Conservation (phyloP, 2,329 filamentous ascomycete genomes). For the Sarocladium strictum region DNA sequence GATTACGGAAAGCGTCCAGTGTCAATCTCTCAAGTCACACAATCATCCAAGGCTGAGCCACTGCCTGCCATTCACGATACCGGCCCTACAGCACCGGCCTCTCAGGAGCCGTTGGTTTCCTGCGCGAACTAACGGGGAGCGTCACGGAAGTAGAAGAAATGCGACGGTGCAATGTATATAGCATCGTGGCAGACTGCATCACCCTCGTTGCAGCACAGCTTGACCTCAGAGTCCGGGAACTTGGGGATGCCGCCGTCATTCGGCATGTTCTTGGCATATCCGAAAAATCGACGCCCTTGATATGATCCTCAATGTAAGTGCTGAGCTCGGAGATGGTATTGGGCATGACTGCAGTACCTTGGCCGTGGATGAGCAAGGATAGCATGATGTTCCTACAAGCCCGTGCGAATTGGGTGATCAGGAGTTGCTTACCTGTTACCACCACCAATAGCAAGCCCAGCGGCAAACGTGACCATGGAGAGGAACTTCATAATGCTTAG, state of each 20-base stretch:
- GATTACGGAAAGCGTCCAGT: too few species aligned
- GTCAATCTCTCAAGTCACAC: too few species aligned
- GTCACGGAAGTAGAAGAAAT: conserved; percentile 23
- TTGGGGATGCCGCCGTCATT: conserved; percentile 31
- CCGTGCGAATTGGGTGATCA: too few species aligned
- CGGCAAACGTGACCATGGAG: conserved; percentile 13
- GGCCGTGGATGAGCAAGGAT: conserved; percentile 15
- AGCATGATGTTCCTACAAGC: neutral
- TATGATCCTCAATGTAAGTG: conserved; percentile 23
- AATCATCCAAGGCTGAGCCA: too few species aligned
- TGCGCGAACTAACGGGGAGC: conserved; percentile 19
- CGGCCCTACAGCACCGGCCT: too few species aligned
- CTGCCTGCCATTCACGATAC: too few species aligned
- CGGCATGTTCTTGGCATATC: conserved; percentile 38
- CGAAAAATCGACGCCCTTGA: conserved; percentile 31
- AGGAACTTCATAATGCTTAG: conserved; percentile 17
- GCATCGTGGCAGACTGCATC: conserved; percentile 32
- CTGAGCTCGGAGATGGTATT: conserved; percentile 29
- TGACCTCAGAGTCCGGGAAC: conserved; percentile 26
- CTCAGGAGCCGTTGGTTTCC: conserved; percentile 14
- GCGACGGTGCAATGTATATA: conserved; percentile 27
- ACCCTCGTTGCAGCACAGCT: conserved; percentile 30
- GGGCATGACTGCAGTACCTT: conserved; percentile 39
- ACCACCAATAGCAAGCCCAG: conserved; percentile 26
- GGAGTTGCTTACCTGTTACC: conserved; percentile 28